A percentile compares a stretch with the other conserved stretches of the same genome.
These are phyloP conservation scores for Zygosaccharomyces kombuchaensis DNA, from an alignment of 805 yeast genomes.

Conservation along the genomic window DNA sequence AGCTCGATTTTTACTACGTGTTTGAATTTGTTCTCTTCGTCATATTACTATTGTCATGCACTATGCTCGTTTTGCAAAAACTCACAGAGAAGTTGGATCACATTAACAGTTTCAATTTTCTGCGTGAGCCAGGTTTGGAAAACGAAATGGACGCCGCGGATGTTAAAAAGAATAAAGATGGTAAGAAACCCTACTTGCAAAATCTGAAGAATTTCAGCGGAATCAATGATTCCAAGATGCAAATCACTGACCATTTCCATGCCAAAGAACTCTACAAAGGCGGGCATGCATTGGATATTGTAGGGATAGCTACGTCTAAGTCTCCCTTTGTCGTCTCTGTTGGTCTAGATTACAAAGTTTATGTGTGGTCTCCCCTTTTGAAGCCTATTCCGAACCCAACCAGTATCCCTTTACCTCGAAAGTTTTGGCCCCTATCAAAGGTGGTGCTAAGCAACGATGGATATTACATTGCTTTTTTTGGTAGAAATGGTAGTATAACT, in stretches of 20 bases:
- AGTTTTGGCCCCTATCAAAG: constrained; percentile 60
- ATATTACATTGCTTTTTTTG: constrained; percentile 51
- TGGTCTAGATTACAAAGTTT: constrained; percentile 67
- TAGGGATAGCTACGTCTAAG: constrained; percentile 53
- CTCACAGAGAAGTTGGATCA: constrained; percentile 27
- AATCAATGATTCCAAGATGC: background rate
- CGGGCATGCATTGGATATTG: constrained; percentile 59
- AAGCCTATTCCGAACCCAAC: constrained; percentile 46
- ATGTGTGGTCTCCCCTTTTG: constrained; percentile 68
- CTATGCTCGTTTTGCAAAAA: constrained; percentile 43
- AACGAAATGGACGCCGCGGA: background rate
- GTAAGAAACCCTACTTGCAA: background rate
- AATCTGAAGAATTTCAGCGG: background rate
- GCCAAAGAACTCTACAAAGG: constrained; percentile 43
- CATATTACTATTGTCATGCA: constrained; percentile 47
- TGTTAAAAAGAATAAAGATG: background rate
- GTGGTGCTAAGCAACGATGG: constrained; percentile 56
- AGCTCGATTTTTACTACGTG: constrained; percentile 47
- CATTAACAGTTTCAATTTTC: constrained; percentile 3
- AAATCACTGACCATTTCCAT: constrained; percentile 12
- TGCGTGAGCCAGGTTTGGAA: background rate
- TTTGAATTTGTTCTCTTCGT: constrained; percentile 53
- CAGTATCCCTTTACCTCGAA: constrained; percentile 39
- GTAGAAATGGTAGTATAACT: constrained; percentile 48
- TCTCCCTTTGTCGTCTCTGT: constrained; percentile 62